phyloP scores from a whole-genome alignment of 1,284 basidiomycete genomes.

The Gomphus sp. region DNA sequence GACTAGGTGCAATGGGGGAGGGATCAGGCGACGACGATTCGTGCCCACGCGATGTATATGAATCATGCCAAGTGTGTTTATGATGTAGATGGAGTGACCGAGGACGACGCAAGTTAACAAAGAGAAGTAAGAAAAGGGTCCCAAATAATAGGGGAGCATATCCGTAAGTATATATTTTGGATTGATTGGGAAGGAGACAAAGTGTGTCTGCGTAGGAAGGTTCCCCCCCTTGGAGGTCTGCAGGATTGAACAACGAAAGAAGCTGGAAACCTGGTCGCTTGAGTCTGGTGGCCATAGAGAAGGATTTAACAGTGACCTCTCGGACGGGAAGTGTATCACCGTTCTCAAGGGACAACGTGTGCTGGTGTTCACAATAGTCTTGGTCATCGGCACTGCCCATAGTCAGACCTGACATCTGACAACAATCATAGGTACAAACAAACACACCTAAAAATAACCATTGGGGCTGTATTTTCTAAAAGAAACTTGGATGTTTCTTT shows the following conservation, averaged over 20 bases:
- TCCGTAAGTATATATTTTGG: slow-evolving; percentile 46
- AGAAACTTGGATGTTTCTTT: slow-evolving; percentile 69
- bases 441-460: slow-evolving; percentile 68
- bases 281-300: slow-evolving; percentile 75
- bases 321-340: slow-evolving; percentile 23
- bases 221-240: slow-evolving; percentile 1
- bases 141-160: slow-evolving; percentile 47
- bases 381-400: slow-evolving; percentile 72
- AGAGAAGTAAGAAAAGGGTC: slow-evolving; percentile 13
- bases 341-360: slow-evolving; percentile 25
- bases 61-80: neutral
- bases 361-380: slow-evolving; percentile 76
- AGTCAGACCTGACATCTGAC: slow-evolving; percentile 1
- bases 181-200: slow-evolving; percentile 65
- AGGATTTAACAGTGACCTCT: slow-evolving; percentile 75
- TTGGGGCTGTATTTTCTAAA: slow-evolving; percentile 55
- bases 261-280: slow-evolving; percentile 77
- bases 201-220: slow-evolving; percentile 37
- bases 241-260: slow-evolving; percentile 55
- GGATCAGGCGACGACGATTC: neutral
- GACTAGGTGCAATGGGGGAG: neutral
- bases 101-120: slow-evolving; percentile 4
- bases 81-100: neutral
- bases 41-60: neutral
- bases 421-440: neutral